Conservation (phyloP, 306 rosid genomes). For the Prunus salicina region DNA sequence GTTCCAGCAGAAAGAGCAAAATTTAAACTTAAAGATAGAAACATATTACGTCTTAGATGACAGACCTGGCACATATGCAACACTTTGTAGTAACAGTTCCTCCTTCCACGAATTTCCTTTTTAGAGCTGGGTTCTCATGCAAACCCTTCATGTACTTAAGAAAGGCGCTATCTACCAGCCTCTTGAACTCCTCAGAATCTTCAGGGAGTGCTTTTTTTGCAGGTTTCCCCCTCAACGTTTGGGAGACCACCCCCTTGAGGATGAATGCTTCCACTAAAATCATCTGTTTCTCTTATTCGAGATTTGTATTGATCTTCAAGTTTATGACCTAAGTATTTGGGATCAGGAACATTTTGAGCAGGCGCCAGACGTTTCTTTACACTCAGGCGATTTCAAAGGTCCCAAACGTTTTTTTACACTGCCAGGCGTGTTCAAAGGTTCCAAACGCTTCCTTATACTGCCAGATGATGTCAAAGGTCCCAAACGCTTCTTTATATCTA, state of each 20-base stretch:
- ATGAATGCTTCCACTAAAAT: constrained; percentile 8
- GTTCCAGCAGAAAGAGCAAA: neutral
- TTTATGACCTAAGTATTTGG: neutral
- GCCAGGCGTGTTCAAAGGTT: neutral
- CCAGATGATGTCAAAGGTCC: constrained; percentile 11
- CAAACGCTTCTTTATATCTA: constrained; percentile 24
- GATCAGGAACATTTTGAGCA: constrained; percentile 2
- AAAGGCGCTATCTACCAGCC: constrained; percentile 29
- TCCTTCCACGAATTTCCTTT: constrained; percentile 23
- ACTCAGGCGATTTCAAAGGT: neutral
- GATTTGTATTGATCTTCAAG: neutral
- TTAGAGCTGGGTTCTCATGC: constrained; percentile 26
- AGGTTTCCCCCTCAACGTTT: constrained; percentile 8
- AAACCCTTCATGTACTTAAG: constrained; percentile 34
- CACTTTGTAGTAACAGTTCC: constrained; percentile 28
- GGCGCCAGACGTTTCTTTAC: constrained; percentile 16
- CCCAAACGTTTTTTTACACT: constrained; percentile 21
- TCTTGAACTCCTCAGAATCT: constrained; percentile 37
- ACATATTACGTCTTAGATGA: constrained; percentile 12
- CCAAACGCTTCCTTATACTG: neutral
- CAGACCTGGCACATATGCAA: constrained; percentile 44
- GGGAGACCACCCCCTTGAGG: constrained; percentile 8
- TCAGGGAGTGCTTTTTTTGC: constrained; percentile 23
- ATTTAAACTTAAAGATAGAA: neutral
- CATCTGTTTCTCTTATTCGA: neutral